Evolutionary conservation across 75 land plant species (phyloP).

Genomic region (Pinus taeda): DNA sequence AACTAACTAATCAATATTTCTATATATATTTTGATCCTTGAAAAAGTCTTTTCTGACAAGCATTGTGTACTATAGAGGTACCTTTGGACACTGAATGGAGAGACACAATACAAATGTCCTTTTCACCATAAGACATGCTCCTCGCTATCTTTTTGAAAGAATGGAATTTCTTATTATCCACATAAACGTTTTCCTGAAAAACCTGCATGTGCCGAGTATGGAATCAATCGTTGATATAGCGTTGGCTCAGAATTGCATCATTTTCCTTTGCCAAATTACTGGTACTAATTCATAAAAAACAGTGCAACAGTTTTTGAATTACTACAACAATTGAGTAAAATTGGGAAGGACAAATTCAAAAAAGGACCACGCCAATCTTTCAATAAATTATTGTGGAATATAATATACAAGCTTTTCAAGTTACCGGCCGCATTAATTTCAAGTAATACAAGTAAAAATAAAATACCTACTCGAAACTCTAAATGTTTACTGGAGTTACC

Average conservation of each 20-base stretch:
- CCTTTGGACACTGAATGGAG: conserved; percentile 98
- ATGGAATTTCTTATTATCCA: conserved; percentile 77
- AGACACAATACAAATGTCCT: conserved; percentile 78
- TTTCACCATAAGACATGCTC: conserved; percentile 84
- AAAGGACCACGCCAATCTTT: neutral
- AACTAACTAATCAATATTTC: neutral
- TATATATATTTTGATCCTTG: neutral
- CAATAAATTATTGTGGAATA: neutral
- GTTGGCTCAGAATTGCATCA: neutral
- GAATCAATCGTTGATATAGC: neutral
- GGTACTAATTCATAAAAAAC: neutral
- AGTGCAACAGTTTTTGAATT: neutral
- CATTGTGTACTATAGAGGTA: conserved; percentile 10
- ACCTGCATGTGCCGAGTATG: conserved; percentile 49
- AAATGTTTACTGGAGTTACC: conserved; percentile 39
- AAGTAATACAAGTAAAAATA: neutral
- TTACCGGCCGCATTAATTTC: neutral
- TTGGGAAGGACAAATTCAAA: neutral
- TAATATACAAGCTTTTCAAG: neutral
- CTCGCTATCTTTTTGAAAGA: conserved; percentile 97
- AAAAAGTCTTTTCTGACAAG: neutral
- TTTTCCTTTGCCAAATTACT: neutral
- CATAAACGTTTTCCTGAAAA: conserved; percentile 96
- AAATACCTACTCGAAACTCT: conserved; percentile 3
- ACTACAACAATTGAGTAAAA: neutral